Evolutionary conservation across 148 eudicot species (phyloP).

Genomic region (Chenopodium album): DNA sequence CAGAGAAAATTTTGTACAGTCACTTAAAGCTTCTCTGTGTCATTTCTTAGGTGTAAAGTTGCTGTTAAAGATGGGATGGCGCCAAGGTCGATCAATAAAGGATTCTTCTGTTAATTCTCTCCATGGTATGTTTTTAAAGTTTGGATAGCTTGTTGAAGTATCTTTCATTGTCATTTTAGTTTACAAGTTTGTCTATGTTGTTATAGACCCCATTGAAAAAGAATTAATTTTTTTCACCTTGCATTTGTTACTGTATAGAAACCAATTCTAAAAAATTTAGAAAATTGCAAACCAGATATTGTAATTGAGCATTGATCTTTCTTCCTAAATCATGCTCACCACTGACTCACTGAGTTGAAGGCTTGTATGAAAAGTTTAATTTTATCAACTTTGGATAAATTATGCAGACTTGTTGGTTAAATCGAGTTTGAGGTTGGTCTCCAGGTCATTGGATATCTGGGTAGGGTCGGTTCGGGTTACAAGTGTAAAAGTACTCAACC

Average conservation of each 20-base stretch:
- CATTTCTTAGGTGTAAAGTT: slow-evolving; percentile 65
- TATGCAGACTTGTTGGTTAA: background rate
- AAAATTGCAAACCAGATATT: too few species aligned
- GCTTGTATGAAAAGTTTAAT: too few species aligned
- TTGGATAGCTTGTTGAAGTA: slow-evolving; percentile 13
- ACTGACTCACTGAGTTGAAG: too few species aligned
- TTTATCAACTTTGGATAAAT: too few species aligned
- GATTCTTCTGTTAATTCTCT: slow-evolving; percentile 51
- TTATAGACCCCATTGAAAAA: background rate
- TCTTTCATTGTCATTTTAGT: background rate
- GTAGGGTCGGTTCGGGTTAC: too few species aligned
- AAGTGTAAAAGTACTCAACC: too few species aligned
- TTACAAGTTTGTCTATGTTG: background rate
- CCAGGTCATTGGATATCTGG: too few species aligned
- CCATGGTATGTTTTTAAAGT: slow-evolving; percentile 53
- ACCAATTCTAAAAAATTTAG: background rate
- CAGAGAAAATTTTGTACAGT: slow-evolving; percentile 10
- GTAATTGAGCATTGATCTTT: too few species aligned
- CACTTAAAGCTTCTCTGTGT: slow-evolving; percentile 23
- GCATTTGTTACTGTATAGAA: background rate
- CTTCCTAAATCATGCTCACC: too few species aligned
- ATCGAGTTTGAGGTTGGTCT: too few species aligned
- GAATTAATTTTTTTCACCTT: background rate
- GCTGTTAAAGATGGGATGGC: slow-evolving; percentile 95
- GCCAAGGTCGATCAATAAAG: slow-evolving; percentile 81